Conservation (phyloP, 768 basidiomycete genomes). For the Trametes sanguinea region DNA sequence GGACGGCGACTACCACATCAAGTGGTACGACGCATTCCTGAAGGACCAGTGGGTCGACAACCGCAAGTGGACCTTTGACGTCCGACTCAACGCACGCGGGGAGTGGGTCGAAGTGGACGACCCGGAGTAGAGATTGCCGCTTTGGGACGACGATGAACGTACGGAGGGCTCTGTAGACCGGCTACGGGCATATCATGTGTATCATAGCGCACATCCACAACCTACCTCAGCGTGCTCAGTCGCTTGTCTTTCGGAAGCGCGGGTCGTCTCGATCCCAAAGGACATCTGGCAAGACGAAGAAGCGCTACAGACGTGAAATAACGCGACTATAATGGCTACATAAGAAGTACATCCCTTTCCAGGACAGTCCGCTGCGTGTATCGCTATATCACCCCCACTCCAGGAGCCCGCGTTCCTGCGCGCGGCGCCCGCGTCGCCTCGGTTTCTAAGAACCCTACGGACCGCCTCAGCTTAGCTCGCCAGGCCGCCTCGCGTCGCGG, state of each 20-base stretch:
- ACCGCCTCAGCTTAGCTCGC: not conserved
- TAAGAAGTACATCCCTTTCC: not conserved
- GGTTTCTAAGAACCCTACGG: not conserved
- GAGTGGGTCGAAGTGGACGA: constrained; percentile 43
- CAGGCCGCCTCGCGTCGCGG: not conserved
- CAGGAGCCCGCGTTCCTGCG: not conserved
- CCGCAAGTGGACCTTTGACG: constrained; percentile 43
- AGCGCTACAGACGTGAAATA: too few species aligned
- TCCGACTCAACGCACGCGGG: constrained; percentile 36
- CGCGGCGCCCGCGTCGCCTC: not conserved
- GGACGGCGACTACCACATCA: constrained; percentile 42
- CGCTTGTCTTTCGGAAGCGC: not conserved
- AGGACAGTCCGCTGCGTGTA: not conserved
- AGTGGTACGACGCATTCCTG: constrained; percentile 48
- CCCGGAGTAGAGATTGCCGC: not conserved
- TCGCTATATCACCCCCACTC: not conserved
- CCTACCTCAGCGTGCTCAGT: not conserved
- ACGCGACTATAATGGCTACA: constrained; percentile 4
- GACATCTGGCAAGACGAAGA: not conserved
- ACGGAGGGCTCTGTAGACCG: too few species aligned
- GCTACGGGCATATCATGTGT: not conserved
- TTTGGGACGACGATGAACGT: not conserved
- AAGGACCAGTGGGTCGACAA: constrained; percentile 46
- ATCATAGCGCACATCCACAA: not conserved
- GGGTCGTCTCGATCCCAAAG: too few species aligned